phyloP scores from a whole-genome alignment of 2,329 filamentous ascomycete species.

The Rutstroemia sp. region DNA sequence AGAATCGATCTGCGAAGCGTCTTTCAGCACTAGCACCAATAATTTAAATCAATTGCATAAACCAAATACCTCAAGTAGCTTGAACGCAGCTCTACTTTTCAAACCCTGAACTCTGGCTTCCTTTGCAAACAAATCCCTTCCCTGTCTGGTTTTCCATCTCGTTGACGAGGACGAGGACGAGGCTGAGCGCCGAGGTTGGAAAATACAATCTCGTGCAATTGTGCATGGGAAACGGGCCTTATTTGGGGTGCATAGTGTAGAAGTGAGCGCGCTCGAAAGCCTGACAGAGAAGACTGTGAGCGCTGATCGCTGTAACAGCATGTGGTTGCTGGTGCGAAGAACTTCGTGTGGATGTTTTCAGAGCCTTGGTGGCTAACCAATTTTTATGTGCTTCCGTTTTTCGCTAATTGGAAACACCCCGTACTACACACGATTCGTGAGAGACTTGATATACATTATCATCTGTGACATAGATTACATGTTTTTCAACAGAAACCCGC shows the following conservation, averaged over 20 bases:
- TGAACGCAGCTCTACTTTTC: constrained; percentile 89
- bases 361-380: too few relatives aligned
- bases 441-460: too few relatives aligned
- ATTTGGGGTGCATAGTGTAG: background rate
- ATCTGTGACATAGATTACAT: too few relatives aligned
- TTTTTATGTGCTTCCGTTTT: too few relatives aligned
- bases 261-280: background rate
- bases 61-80: constrained; percentile 66
- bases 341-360: background rate
- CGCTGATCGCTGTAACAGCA: background rate
- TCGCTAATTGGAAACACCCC: too few relatives aligned
- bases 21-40: background rate
- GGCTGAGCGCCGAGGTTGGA: background rate
- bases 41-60: background rate
- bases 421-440: too few relatives aligned
- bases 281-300: background rate
- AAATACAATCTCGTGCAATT: background rate
- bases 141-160: constrained; percentile 77
- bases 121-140: constrained; percentile 61
- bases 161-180: constrained; percentile 64
- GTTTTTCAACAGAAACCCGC: too few relatives aligned
- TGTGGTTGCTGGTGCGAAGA: background rate
- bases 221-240: background rate
- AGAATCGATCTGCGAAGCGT: constrained; percentile 59
- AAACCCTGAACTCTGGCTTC: constrained; percentile 72